Percentiles rank a stretch among this genome's conserved stretches.
Conservation (phyloP, 1,139 yeast species). For the Hemisphaericaspora lyxosophila region DNA sequence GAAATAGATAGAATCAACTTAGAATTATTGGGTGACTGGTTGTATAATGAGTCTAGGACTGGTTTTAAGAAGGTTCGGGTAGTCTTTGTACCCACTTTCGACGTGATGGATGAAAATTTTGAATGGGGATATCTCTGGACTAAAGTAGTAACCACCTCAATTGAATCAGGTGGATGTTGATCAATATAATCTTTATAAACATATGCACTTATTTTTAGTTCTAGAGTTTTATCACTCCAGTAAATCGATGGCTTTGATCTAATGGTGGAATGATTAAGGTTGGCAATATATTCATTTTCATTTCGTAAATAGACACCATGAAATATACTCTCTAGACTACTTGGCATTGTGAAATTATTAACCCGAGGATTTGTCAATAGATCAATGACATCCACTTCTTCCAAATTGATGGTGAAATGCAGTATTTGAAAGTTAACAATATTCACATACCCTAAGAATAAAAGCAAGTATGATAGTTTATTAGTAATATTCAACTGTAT, state of each 20-base stretch:
- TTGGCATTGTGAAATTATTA: conserved; percentile 4
- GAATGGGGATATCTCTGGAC: conserved; percentile 1
- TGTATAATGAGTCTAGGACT: conserved; percentile 7
- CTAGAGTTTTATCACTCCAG: conserved; percentile 12
- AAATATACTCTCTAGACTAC: conserved; percentile 15
- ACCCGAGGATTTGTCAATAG: conserved; percentile 10
- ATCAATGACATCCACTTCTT: conserved; percentile 18
- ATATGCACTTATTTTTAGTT: conserved; percentile 12
- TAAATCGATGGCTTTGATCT: conserved; percentile 19
- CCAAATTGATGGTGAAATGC: conserved; percentile 7
- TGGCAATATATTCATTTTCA: conserved; percentile 20
- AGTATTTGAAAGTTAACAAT: conserved; percentile 9
- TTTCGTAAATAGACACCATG: conserved; percentile 23
- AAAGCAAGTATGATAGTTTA: conserved; percentile 6
- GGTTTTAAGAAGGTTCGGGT: conserved; percentile 4
- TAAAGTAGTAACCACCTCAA: conserved; percentile 8
- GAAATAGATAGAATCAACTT: not conserved
- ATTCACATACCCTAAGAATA: conserved; percentile 11
- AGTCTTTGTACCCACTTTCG: not conserved
- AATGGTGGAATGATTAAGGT: conserved; percentile 19
- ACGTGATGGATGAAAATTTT: not conserved
- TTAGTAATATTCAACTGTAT: not conserved
- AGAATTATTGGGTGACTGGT: not conserved
- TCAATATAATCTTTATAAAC: conserved; percentile 6
- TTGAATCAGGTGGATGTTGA: conserved; percentile 10